Evolutionary conservation across 176 grass and related monocot genomes (phyloP), one percentile per base, ranked within the genome.

Genomic region (Calamus simplicifolius): DNA sequence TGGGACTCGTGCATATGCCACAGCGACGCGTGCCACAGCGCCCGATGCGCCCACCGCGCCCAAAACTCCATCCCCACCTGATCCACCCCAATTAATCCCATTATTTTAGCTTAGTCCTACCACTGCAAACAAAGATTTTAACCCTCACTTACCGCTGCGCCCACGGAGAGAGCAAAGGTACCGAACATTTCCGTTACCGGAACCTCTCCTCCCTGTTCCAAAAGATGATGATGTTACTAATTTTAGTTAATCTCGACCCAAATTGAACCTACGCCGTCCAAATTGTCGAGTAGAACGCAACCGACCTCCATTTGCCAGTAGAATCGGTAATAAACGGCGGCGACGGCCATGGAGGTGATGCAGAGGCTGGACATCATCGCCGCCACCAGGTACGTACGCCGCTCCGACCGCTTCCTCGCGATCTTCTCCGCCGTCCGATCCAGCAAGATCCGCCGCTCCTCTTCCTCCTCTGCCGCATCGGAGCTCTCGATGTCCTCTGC

Each of bases 1-100:
- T 98, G 93, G 4, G 93, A 98, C 69, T 80, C 76, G 87, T 92
- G 93, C 93, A 98, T 98, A 69, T 88, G 72, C 93, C 93, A 97
- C 16, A 97, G 81, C 56, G 92, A 91, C 16, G 83, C 92, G 59
- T 97, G 92, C 92, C 92, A 97, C 55, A 98, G 84, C 67, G 78
- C 93, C 2, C 77, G 84, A 75, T 98, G 87, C 57, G 87, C 93
- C 93, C 93, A 98, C 51, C 93, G 76, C 18, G 93, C 93, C 93
- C 93, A 98, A 65, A 85, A 85, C 79, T 98, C 93, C 93, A 98
- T 98, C 49, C 93, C 93, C 4, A 95, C 89, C 89, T 93, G 63
- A 43, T 3, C 35, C 35, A 61, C 12, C 50, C 23, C 16, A 59
- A 27, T 48, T 43, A 43, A 43, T 43, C 7, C 10, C 8, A 23